phyloP scores from a whole-genome alignment of 345 rosid species.

The Stellera chamaejasme region DNA sequence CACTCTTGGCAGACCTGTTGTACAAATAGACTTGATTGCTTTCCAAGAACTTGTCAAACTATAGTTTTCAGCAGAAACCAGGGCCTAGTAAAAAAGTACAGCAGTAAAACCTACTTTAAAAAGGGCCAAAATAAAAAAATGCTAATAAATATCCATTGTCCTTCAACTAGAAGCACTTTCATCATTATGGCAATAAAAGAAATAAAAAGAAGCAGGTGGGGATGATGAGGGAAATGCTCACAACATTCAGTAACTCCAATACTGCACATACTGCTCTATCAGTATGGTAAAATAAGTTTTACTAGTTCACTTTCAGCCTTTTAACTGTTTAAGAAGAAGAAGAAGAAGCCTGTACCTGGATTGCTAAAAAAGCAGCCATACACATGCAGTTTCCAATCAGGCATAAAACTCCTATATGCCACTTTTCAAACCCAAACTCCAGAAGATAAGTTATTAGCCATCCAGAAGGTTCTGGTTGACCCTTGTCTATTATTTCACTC shows the following conservation, averaged over 20 bases:
- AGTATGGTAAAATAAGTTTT: not conserved
- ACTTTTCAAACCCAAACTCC: conserved; percentile 53
- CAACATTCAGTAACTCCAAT: not conserved
- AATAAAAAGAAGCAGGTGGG: not conserved
- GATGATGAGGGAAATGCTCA: not conserved
- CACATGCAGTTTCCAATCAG: conserved; percentile 94
- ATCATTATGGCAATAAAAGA: too few relatives aligned
- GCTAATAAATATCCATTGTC: not conserved
- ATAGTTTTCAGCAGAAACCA: not conserved
- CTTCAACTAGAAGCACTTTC: too few relatives aligned
- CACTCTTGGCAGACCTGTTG: too few relatives aligned
- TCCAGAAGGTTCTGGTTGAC: conserved; percentile 84
- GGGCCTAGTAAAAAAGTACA: not conserved
- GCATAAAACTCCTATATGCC: conserved; percentile 95
- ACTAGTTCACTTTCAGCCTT: not conserved
- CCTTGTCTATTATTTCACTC: conserved; percentile 61
- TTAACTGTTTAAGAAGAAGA: not conserved
- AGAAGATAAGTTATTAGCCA: conserved; percentile 63
- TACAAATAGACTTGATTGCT: too few relatives aligned
- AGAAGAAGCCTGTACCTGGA: conserved; percentile 53
- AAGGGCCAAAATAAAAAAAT: not conserved
- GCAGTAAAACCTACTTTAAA: not conserved
- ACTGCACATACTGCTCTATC: not conserved
- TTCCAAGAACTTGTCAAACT: too few relatives aligned
- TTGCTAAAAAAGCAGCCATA: conserved; percentile 91